Conservation (phyloP, 2,329 filamentous ascomycete species). For the Fusarium proliferatum region DNA sequence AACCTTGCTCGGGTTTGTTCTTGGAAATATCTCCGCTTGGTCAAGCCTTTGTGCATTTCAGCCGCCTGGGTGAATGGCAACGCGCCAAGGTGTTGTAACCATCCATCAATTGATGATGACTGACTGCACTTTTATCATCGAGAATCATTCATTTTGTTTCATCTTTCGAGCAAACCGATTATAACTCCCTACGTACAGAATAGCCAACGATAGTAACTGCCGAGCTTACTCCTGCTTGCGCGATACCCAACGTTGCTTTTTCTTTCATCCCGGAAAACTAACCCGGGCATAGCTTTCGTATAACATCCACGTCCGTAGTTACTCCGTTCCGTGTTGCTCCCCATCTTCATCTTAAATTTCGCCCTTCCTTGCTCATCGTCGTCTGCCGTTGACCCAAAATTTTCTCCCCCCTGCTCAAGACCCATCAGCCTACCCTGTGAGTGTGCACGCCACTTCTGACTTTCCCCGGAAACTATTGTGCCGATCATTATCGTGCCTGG, state of each 20-base stretch:
- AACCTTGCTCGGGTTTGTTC: conserved; percentile 21
- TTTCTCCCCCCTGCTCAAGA: conserved; percentile 27
- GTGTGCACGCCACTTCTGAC: conserved; percentile 41
- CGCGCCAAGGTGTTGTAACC: conserved; percentile 1
- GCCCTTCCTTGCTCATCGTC: conserved; percentile 20
- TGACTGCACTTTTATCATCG: not conserved
- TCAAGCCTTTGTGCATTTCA: conserved; percentile 20
- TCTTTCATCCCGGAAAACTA: conserved; percentile 20
- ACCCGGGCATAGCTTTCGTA: conserved; percentile 13
- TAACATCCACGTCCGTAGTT: conserved; percentile 21
- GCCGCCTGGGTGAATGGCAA: conserved; percentile 18
- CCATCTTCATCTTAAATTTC: conserved; percentile 39
- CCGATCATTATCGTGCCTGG: conserved; percentile 45
- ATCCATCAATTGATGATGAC: not conserved
- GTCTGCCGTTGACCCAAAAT: conserved; percentile 19
- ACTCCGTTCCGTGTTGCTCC: conserved; percentile 22
- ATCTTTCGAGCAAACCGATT: conserved; percentile 21
- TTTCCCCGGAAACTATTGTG: conserved; percentile 42
- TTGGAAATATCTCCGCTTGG: conserved; percentile 33
- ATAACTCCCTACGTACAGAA: conserved; percentile 1
- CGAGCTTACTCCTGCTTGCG: conserved; percentile 5
- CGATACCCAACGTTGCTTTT: conserved; percentile 23
- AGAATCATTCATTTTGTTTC: conserved; percentile 11
- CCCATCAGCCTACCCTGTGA: conserved; percentile 31
- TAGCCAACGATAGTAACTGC: conserved; percentile 9